Evolutionary conservation across 2,329 filamentous ascomycete species (phyloP).

Genomic region (Sarocladium brachiariae): DNA sequence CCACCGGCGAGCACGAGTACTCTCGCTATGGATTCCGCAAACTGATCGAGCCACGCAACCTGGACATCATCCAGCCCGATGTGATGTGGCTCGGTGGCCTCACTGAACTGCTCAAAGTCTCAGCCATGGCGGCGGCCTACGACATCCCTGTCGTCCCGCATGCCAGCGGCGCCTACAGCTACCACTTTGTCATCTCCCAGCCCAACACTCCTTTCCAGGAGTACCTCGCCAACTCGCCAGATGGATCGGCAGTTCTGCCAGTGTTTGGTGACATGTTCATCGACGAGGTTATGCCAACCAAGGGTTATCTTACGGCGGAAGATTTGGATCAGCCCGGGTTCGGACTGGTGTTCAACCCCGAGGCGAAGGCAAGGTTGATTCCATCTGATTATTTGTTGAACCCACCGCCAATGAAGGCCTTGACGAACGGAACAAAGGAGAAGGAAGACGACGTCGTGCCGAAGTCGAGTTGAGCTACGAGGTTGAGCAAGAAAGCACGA

Average conservation of each 20-base stretch:
- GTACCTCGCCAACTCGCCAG: slow-evolving; percentile 87
- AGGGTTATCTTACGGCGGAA: slow-evolving; percentile 73
- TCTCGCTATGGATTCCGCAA: slow-evolving; percentile 92
- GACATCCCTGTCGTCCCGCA: slow-evolving; percentile 95
- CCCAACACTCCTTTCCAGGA: slow-evolving; percentile 93
- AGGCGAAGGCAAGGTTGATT: slow-evolving; percentile 63
- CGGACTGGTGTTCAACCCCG: slow-evolving; percentile 78
- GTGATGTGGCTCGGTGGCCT: slow-evolving; percentile 96
- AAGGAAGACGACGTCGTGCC: slow-evolving; percentile 19
- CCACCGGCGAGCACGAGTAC: slow-evolving; percentile 93
- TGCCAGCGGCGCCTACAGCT: slow-evolving; percentile 87
- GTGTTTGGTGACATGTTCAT: slow-evolving; percentile 89
- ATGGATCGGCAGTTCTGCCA: slow-evolving; percentile 81
- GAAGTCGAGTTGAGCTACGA: slow-evolving; percentile 26
- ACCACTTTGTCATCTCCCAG: slow-evolving; percentile 93
- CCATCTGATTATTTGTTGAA: slow-evolving; percentile 67
- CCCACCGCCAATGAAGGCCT: slow-evolving; percentile 48
- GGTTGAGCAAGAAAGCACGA: slow-evolving; percentile 26
- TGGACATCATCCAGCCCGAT: slow-evolving; percentile 92
- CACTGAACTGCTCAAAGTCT: slow-evolving; percentile 85
- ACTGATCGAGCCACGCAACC: slow-evolving; percentile 81
- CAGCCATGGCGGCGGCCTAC: slow-evolving; percentile 84
- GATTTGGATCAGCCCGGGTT: slow-evolving; percentile 87
- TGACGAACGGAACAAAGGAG: slow-evolving; percentile 22
- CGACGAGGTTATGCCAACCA: slow-evolving; percentile 81